Base-by-base conservation (phyloP, 192 early-diverging fungal species). In the Entophlyctis helioformis region DNA sequence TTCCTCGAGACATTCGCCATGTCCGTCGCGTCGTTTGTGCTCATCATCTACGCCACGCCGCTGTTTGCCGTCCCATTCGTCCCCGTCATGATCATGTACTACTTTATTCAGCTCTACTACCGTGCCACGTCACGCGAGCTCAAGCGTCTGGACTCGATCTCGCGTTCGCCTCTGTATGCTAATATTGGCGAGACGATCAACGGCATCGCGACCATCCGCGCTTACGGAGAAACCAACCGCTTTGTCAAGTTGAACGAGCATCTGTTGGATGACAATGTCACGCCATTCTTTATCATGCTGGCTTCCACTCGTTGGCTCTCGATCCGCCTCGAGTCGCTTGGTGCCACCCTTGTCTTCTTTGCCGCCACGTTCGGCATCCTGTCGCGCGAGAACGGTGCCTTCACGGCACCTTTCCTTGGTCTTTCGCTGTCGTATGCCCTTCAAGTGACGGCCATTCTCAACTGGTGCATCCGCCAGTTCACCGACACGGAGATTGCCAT, bases 131-230 rank as follows among this genome's bases (percentile, higher is more conserved):
- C 83, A 0, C 81, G 89, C 23, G 90, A 95, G 59, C 46, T 97
- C 25, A 90, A 91, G 55, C 81, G 87, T 20, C 60, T 96, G 6
- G 87, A 90, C 40, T 85, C 87, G 10, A 74, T 87, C 19, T 62
- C 87, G 16, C 72, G 86, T 21, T 83, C 82, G 1, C 85, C 89
- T 0, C 62, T 96, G 1, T 91, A 87, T 54, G 71, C 90, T 0
- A 84, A 85, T 36, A 56, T 93, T 44, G 54, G 78, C 6, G 87
- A 91, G 42, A 78, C 84, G 0, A 54, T 92, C 15, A 76, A 70
- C 19, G 93, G 93, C 0, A 46, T 89, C 7, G 57, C 85, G 1
- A 92, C 87, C 2, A 95, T 97, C 50, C 72, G 91, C n/a, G 87
- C 89, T 0, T 93, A 85, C 49, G 48, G 70, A 40, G 87, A 82